Percentiles rank a stretch among this genome's conserved stretches.
Evolutionary conservation across 768 basidiomycete species (phyloP).

Genomic region (Cystobasidium tubakii): DNA sequence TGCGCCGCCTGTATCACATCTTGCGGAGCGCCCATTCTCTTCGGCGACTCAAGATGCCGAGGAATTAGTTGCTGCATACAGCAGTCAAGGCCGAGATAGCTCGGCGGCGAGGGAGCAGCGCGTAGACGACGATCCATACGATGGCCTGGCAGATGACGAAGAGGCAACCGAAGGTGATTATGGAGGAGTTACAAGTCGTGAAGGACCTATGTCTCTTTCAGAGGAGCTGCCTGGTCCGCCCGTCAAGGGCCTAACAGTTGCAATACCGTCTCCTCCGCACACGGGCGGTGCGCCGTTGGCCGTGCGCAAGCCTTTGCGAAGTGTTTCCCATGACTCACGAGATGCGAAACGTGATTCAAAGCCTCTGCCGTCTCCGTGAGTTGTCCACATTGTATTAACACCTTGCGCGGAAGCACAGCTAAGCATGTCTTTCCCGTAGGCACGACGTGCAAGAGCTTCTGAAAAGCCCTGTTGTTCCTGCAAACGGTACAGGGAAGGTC

Average conservation of each 20-base stretch:
- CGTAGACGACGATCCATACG: slow-evolving; percentile 14
- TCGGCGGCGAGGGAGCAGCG: background rate
- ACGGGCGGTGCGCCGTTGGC: background rate
- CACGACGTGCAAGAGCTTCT: slow-evolving; percentile 1
- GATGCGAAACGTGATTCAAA: background rate
- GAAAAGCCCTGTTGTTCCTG: slow-evolving; percentile 3
- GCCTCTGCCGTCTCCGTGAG: background rate
- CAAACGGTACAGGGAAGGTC: slow-evolving; percentile 3
- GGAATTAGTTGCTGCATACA: background rate
- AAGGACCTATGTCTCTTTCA: background rate
- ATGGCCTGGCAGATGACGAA: slow-evolving; percentile 22
- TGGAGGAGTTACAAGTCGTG: background rate
- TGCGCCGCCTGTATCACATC: background rate
- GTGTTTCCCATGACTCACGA: background rate
- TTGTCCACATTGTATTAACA: background rate
- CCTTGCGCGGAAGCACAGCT: background rate
- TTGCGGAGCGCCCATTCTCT: background rate
- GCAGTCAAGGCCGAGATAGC: background rate
- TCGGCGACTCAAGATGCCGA: background rate
- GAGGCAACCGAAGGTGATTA: background rate
- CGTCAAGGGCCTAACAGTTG: background rate
- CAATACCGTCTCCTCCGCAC: background rate
- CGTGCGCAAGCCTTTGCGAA: slow-evolving; percentile 8
- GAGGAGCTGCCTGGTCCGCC: background rate
- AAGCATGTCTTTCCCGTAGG: background rate